A percentile compares a stretch with the other conserved stretches of the same genome.
phyloP scores from a whole-genome alignment of 108 stramenopile genomes.

The Parietichytrium sp. region DNA sequence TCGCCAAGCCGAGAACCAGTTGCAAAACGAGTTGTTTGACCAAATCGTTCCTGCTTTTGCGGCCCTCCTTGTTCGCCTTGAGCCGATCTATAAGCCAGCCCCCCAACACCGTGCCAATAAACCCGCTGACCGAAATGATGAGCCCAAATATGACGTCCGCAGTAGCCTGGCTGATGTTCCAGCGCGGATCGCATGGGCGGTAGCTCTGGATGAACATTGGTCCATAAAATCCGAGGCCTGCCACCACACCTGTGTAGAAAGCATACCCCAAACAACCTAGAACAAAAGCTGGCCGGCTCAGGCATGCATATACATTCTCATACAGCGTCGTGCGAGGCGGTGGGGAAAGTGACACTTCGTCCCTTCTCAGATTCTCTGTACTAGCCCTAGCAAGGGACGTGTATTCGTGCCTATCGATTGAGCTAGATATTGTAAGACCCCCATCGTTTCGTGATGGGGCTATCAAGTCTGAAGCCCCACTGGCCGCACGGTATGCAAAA shows the following conservation, averaged over 20 bases:
- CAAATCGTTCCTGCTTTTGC: constrained; percentile 19
- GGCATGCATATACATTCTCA: neutral
- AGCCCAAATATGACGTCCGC: constrained; percentile 23
- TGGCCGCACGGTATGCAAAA: constrained; percentile 24
- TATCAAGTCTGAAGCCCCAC: too few relatives aligned
- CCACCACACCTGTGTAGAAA: constrained; percentile 6
- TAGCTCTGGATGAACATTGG: constrained; percentile 19
- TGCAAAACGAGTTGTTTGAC: neutral
- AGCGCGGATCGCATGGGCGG: constrained; percentile 2
- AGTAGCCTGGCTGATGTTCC: neutral
- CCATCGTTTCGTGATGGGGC: too few relatives aligned
- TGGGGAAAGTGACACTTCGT: too few relatives aligned
- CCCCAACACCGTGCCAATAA: neutral
- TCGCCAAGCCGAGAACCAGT: neutral
- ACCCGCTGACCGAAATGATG: neutral
- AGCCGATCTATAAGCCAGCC: constrained; percentile 10
- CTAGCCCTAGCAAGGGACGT: too few relatives aligned
- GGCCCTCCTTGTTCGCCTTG: constrained; percentile 2
- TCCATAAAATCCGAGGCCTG: constrained; percentile 14
- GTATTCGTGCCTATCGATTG: too few relatives aligned
- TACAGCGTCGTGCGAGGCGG: neutral
- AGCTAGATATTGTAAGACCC: too few relatives aligned
- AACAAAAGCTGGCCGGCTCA: neutral
- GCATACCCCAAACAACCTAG: neutral
- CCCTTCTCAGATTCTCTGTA: too few relatives aligned